These are phyloP conservation scores for Saccharomycopsis lassenensis DNA, from an alignment of 805 yeast genomes.

Conservation along the genomic window DNA sequence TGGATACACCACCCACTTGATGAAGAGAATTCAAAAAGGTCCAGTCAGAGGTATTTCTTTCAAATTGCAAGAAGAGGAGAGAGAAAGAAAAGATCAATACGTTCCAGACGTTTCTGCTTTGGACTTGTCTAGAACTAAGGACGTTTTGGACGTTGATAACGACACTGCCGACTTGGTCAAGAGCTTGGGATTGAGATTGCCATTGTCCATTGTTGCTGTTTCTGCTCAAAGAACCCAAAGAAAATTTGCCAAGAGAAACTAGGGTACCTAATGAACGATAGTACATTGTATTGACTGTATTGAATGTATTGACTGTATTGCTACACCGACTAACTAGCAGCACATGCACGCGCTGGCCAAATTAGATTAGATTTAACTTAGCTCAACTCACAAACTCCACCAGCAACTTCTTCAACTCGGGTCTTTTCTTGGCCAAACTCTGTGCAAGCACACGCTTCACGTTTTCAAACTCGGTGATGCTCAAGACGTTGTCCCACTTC, in stretches of 20 bases:
- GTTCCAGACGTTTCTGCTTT: conserved; percentile 99
- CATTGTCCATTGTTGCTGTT: conserved; percentile 75
- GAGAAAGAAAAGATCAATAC: conserved; percentile 99
- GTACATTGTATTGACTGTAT: too few relatives aligned
- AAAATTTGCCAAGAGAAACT: conserved; percentile 89
- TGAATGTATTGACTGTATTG: too few relatives aligned
- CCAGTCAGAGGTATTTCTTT: conserved; percentile 99
- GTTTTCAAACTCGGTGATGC: conserved; percentile 31
- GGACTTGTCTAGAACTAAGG: conserved; percentile 93
- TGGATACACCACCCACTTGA: conserved; percentile 99
- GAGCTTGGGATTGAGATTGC: conserved; percentile 44
- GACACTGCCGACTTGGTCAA: conserved; percentile 18
- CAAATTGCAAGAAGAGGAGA: conserved; percentile 99
- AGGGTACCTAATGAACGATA: too few relatives aligned
- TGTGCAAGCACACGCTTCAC: conserved; percentile 23
- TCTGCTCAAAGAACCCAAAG: conserved; percentile 83
- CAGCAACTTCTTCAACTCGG: conserved; percentile 17
- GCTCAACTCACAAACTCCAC: conserved; percentile 17
- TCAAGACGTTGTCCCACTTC: conserved; percentile 34
- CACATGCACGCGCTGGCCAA: too few relatives aligned
- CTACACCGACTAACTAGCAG: too few relatives aligned
- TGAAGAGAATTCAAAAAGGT: conserved; percentile 99
- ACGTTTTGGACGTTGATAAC: conserved; percentile 55
- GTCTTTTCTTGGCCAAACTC: conserved; percentile 10
- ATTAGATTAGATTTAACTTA: too few relatives aligned